Percentiles rank a stretch among this genome's conserved stretches.
Evolutionary conservation across 2,329 filamentous ascomycete genomes (phyloP).

Genomic region (Alternaria viburni): DNA sequence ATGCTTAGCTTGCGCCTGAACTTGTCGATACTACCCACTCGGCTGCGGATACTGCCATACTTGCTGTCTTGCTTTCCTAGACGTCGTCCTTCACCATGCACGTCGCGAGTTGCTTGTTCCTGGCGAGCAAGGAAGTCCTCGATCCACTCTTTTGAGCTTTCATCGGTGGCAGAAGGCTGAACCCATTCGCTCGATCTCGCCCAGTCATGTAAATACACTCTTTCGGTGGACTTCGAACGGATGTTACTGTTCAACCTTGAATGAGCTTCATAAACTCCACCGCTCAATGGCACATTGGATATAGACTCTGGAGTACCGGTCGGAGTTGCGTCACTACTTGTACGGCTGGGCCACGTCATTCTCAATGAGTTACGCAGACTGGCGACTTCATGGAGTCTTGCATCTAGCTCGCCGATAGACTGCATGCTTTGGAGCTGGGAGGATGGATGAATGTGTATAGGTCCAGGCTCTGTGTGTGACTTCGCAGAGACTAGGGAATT

Average conservation of each 20-base stretch:
- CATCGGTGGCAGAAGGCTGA: background rate
- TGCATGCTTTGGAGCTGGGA: conserved; percentile 15
- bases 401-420: conserved; percentile 5
- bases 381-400: background rate
- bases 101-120: conserved; percentile 5
- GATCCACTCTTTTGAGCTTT: conserved; percentile 11
- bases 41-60: background rate
- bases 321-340: background rate
- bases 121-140: conserved; percentile 12
- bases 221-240: background rate
- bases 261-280: conserved; percentile 1
- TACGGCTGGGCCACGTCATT: background rate
- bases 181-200: conserved; percentile 7
- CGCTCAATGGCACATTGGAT: background rate
- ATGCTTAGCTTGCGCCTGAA: conserved; percentile 3
- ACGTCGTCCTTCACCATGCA: background rate
- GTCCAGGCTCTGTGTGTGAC: conserved; percentile 6
- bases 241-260: background rate
- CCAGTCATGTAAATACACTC: background rate
- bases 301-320: conserved; percentile 9
- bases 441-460: conserved; percentile 11
- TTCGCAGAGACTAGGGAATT: conserved; percentile 2
- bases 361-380: background rate
- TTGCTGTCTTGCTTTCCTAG: conserved; percentile 1
- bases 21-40: conserved; percentile 7